Base-by-base conservation (phyloP, 2,329 filamentous ascomycete genomes). In the Apiospora aurea region DNA sequence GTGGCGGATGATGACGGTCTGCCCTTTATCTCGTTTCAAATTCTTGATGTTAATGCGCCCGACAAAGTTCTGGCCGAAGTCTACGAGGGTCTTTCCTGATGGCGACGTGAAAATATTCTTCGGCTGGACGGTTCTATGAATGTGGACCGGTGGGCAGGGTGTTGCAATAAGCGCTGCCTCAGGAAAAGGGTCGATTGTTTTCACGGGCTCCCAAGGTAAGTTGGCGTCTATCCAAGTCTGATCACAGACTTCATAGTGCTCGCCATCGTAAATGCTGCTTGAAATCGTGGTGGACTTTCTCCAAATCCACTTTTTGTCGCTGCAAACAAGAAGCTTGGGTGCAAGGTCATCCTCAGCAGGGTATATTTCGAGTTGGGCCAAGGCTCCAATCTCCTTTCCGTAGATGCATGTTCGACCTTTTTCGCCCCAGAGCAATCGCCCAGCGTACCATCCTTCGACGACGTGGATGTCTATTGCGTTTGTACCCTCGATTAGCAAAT, bases 391-490 rank as follows among this genome's bases (percentile, higher is more conserved):
- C 5, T 76, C 77, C 68, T 82, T 78, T 2, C 81, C 81, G 71
- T 77, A 82, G 29, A 77, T 51, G 70, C 80, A 80, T 5, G 80
- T 75, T 11, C 67, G 61, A 1, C 78, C 78, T 0, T 69, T 72
- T 21, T 21, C 16, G 18, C 75, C 72, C 49, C 74, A 82, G 18
- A 79, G 78, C 4, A 87, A 78, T 10, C 83, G 79, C 5, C 84
- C 84, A 14, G 81, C 76, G 69, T 83, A 88, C 87, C 87, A 89
- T 0, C 87, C 87, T 75, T 88, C 87, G 2, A 81, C 85, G 7
- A 88, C 84, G n/a, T 85, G 83, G 1, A 86, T 82, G 0, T 80
- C 83, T 64, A 89, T 79, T 0, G 78, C 78, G 74, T 88, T 88
- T 2, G 72, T 57, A 2, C 80, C 80, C 0, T 74, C 64, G 1